phyloP scores from a whole-genome alignment of 1,284 basidiomycete species.

The Phylloporus sp. region DNA sequence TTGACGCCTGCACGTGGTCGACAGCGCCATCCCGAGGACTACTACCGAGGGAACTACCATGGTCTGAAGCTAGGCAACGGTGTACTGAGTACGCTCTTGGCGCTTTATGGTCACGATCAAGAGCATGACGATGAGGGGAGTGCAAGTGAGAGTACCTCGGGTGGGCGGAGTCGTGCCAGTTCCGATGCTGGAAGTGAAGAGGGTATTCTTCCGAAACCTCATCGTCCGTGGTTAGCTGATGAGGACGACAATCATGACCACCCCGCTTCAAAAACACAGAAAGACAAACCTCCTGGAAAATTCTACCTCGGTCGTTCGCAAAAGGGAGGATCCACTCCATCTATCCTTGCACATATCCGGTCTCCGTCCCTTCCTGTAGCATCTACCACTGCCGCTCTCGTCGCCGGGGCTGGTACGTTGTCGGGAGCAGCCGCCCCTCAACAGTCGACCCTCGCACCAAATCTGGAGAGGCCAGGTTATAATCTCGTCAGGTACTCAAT shows the following conservation, averaged over 20 bases:
- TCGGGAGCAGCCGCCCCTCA: slow-evolving; percentile 61
- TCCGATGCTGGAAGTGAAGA: slow-evolving; percentile 34
- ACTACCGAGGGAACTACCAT: slow-evolving; percentile 13
- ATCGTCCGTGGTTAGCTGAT: slow-evolving; percentile 32
- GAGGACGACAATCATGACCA: slow-evolving; percentile 11
- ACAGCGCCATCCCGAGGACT: slow-evolving; percentile 26
- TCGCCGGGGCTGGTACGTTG: slow-evolving; percentile 68
- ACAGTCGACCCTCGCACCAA: slow-evolving; percentile 60
- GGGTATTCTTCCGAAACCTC: slow-evolving; percentile 22
- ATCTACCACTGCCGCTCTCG: slow-evolving; percentile 50
- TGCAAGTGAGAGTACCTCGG: slow-evolving; percentile 41
- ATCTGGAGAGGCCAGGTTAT: slow-evolving; percentile 63
- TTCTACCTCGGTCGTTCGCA: slow-evolving; percentile 28
- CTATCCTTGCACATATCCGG: slow-evolving; percentile 31
- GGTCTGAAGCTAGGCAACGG: slow-evolving; percentile 47
- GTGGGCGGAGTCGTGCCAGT: slow-evolving; percentile 27
- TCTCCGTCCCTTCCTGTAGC: slow-evolving; percentile 28
- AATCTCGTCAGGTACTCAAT: slow-evolving; percentile 59
- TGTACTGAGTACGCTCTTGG: slow-evolving; percentile 60
- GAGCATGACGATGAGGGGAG: slow-evolving; percentile 42
- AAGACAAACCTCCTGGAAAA: slow-evolving; percentile 15
- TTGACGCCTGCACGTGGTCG: slow-evolving; percentile 12
- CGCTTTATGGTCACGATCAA: slow-evolving; percentile 56
- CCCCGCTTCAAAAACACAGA: slow-evolving; percentile 8
- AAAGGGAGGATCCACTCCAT: slow-evolving; percentile 35